Percentiles rank a stretch among this genome's conserved stretches.
Evolutionary conservation across 1,139 yeast species (phyloP).

Genomic region (Fermentozyma sake): DNA sequence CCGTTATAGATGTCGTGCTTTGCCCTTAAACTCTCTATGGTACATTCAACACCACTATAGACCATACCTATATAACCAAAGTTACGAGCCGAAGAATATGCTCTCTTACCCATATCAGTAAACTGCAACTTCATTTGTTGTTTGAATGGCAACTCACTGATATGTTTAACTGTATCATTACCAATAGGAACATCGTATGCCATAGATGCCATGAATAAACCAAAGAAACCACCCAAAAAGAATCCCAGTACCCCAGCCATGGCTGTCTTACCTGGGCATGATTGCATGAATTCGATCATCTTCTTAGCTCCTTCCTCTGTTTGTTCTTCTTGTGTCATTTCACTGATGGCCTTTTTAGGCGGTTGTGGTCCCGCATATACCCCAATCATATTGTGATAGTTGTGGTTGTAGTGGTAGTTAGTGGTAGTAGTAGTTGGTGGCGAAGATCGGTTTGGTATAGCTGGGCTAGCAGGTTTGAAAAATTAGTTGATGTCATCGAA

Average conservation of each 20-base stretch:
- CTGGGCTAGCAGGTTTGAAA: too few species aligned
- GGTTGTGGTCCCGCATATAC: conserved; percentile 21
- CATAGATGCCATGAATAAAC: conserved; percentile 94
- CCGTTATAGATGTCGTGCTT: conserved; percentile 93
- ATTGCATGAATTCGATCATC: conserved; percentile 80
- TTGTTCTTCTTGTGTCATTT: conserved; percentile 88
- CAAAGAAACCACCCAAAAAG: conserved; percentile 93
- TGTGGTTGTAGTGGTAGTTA: conserved; percentile 3
- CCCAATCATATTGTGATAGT: conserved; percentile 15
- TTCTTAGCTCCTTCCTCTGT: conserved; percentile 88
- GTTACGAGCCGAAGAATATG: conserved; percentile 85
- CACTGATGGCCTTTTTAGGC: conserved; percentile 44
- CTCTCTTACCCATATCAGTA: conserved; percentile 84
- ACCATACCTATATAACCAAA: conserved; percentile 94
- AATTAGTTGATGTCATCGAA: too few species aligned
- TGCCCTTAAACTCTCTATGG: conserved; percentile 80
- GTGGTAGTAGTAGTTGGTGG: background rate
- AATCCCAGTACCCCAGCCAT: conserved; percentile 95
- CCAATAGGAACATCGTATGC: conserved; percentile 80
- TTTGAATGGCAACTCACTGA: conserved; percentile 81
- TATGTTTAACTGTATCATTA: conserved; percentile 46
- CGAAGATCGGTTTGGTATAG: too few species aligned
- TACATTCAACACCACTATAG: conserved; percentile 92
- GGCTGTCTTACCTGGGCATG: conserved; percentile 92
- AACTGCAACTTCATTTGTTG: conserved; percentile 93